Conservation (phyloP, 257 asterid genomes). For the Nicotiana benthamiana region DNA sequence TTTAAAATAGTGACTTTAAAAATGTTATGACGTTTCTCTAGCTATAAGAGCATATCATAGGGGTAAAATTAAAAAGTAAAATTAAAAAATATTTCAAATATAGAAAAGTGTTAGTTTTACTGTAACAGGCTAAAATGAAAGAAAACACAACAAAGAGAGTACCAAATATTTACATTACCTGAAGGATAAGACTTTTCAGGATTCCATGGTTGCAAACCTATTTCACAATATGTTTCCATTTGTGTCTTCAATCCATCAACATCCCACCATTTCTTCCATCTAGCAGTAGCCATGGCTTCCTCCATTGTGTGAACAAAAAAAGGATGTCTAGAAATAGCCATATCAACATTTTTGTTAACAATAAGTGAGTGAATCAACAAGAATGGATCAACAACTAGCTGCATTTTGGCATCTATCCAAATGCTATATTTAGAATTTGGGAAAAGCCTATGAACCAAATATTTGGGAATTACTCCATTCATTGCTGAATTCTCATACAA, state of each 20-base stretch:
- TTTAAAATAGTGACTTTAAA: no score
- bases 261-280: conserved; percentile 97
- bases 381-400: conserved; percentile 73
- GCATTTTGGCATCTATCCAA: conserved; percentile 94
- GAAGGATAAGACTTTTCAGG: conserved; percentile 70
- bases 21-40: no score
- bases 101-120: no score
- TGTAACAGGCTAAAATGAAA: no score
- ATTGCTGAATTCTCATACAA: conserved; percentile 69
- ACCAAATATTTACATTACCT: conserved; percentile 28
- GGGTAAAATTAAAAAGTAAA: no score
- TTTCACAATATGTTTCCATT: conserved; percentile 80
- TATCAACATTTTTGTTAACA: conserved; percentile 50
- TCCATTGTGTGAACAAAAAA: conserved; percentile 66
- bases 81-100: no score
- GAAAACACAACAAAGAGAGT: not conserved
- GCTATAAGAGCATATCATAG: no score
- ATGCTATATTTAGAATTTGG: conserved; percentile 75
- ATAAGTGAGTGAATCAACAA: conserved; percentile 64
- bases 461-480: conserved; percentile 77
- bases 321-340: conserved; percentile 85
- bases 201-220: conserved; percentile 80
- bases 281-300: conserved; percentile 81
- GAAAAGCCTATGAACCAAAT: conserved; percentile 68
- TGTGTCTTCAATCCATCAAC: conserved; percentile 52